A percentile compares a stretch with the other conserved stretches of the same genome.
These are phyloP conservation scores for Fusarium domesticum DNA, from an alignment of 2,329 filamentous ascomycete genomes.

Conservation along the genomic window DNA sequence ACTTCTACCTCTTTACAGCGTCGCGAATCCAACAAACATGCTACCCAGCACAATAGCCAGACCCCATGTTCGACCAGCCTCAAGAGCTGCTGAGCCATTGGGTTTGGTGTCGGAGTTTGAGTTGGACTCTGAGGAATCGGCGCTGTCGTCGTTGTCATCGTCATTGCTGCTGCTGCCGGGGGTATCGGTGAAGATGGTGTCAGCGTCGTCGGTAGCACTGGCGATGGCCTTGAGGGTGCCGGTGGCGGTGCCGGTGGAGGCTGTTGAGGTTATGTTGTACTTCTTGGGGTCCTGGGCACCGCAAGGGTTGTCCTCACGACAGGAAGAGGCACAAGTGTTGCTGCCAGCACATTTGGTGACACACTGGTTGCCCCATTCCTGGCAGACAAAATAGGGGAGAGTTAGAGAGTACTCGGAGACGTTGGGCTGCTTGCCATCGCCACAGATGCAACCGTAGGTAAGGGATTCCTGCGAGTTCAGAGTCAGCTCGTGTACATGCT, in stretches of 20 bases:
- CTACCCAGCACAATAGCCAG: conserved; percentile 38
- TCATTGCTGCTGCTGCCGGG: conserved; percentile 10
- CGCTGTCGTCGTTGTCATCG: conserved; percentile 8
- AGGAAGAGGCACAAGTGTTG: conserved; percentile 59
- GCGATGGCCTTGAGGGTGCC: conserved; percentile 37
- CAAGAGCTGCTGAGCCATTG: conserved; percentile 32
- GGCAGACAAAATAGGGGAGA: conserved; percentile 74
- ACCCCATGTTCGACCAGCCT: conserved; percentile 38
- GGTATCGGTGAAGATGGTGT: conserved; percentile 35
- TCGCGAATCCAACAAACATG: conserved; percentile 41
- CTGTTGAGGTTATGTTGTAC: conserved; percentile 52
- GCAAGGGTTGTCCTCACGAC: conserved; percentile 67
- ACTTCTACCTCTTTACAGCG: conserved; percentile 31
- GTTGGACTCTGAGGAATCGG: conserved; percentile 6
- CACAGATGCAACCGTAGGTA: conserved; percentile 70
- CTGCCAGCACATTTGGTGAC: conserved; percentile 52
- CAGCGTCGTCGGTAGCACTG: conserved; percentile 31
- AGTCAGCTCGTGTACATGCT: background rate
- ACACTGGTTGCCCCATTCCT: conserved; percentile 68
- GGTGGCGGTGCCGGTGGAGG: conserved; percentile 36
- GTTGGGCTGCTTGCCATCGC: conserved; percentile 64
- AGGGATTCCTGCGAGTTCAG: conserved; percentile 48
- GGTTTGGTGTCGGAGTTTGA: no score
- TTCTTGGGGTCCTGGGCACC: conserved; percentile 64
- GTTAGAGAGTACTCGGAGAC: conserved; percentile 74